Base-by-base conservation (phyloP, 306 rosid genomes). In the Hippophae tibetana region DNA sequence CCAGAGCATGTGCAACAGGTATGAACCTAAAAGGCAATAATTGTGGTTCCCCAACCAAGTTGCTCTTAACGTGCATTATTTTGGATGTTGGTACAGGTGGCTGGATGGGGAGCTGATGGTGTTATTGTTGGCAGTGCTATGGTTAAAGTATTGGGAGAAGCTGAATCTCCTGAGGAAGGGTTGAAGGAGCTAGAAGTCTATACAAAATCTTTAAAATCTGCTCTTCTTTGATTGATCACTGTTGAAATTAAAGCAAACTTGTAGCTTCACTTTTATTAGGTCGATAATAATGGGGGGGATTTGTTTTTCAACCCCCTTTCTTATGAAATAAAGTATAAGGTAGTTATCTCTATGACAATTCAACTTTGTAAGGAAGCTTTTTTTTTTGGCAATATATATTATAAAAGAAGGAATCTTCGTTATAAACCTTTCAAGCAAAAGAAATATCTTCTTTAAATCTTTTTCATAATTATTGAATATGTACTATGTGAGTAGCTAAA, bases 91-190 rank as follows among this genome's bases (percentile, higher is more conserved):
- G 56, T 74, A 43, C 78, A 90, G 96, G 78, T 90, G 10, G 86
- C 83, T 0, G 84, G 67, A 48, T 90, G 98, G 96, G 98, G 98
- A 62, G 98, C 98, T 62, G 96, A 90, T 62, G 98, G 98, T 13
- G 86, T 87, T 50, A 90, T 90, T 65, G 85, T 90, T 47, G 98
- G 98, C 8, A 90, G 98, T 76, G 98, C 96, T 13, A 81, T 87
- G 14, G 98, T 90, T 69, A 90, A 73, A 79, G 40, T 87, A 58
- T 78, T 90, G 55, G 92, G 86, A 41, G 96, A 90, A 13, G 95
- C 89, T 25, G 78, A 81, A 50, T 53, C 89, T 70, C 89, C 96
- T 8, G 75, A 78, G 76, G 98, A 92, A 46, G 96, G 95, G 47
- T 70, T 92, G 82, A 83, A 83, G 75, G 95, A 76, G 48, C 66